Evolutionary conservation across 139 green algal species (phyloP).

Genomic region (Chlorella sp.): DNA sequence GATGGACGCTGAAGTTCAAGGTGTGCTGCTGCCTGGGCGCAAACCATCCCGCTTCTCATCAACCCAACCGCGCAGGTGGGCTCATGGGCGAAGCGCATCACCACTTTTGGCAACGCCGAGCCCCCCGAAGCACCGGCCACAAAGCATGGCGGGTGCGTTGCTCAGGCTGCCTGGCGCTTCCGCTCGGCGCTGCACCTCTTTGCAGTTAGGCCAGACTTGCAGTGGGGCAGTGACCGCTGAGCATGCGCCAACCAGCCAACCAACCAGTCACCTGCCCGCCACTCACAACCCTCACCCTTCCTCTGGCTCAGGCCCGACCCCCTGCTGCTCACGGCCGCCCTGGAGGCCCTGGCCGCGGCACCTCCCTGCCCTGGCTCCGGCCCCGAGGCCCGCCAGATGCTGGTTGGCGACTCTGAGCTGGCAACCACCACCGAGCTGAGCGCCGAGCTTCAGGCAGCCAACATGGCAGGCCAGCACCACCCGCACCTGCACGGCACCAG

Average conservation of each 20-base stretch:
- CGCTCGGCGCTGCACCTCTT: no score
- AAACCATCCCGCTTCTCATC: neutral
- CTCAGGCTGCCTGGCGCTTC: neutral
- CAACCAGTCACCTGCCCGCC: no score
- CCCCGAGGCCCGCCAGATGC: neutral
- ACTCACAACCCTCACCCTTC: no score
- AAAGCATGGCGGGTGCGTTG: neutral
- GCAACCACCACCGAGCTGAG: neutral
- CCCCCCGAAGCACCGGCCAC: no score
- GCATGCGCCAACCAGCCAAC: no score
- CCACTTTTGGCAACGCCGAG: neutral
- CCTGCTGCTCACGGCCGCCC: neutral
- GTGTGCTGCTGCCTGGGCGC: no score
- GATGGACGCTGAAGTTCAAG: neutral
- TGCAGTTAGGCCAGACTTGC: no score
- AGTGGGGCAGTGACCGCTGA: no score
- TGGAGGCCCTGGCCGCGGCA: neutral
- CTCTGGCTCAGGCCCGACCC: slow-evolving; percentile 4
- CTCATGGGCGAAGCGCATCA: slow-evolving; percentile 33
- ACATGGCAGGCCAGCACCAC: neutral
- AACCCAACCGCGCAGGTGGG: neutral
- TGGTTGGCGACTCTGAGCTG: slow-evolving; percentile 23
- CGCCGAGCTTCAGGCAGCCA: neutral
- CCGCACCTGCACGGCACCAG: no score
- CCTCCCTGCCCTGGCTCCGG: neutral